These are phyloP conservation scores for Hamigera avellanea DNA, from an alignment of 495 filamentous ascomycete species.

Conservation along the genomic window DNA sequence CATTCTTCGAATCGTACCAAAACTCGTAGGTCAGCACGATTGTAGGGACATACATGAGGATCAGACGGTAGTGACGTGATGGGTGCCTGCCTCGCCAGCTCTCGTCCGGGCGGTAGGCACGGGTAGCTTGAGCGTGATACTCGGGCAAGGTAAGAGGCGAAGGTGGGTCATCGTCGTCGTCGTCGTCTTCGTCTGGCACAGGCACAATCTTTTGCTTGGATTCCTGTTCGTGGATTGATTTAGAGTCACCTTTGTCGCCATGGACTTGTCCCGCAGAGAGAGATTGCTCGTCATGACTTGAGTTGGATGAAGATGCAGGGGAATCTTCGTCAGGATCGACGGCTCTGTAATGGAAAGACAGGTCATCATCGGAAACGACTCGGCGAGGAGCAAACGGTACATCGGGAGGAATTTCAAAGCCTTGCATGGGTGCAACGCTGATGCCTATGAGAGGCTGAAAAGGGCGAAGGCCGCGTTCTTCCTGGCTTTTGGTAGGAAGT, in stretches of 20 bases:
- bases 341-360: conserved; percentile 23
- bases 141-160: conserved; percentile 22
- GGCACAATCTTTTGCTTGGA: too few relatives aligned
- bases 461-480: conserved; percentile 29
- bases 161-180: conserved; percentile 1
- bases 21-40: conserved; percentile 77
- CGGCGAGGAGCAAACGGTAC: conserved; percentile 23
- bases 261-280: too few relatives aligned
- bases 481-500: conserved; percentile 39
- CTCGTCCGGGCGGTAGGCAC: conserved; percentile 25
- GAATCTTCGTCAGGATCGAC: conserved; percentile 9
- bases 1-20: conserved; percentile 36
- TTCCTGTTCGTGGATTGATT: too few relatives aligned
- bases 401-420: conserved; percentile 33
- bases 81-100: conserved; percentile 28
- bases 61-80: conserved; percentile 49
- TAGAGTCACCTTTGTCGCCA: neutral
- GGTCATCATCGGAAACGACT: conserved; percentile 11
- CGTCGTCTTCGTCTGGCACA: neutral
- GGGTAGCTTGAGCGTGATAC: conserved; percentile 27
- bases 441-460: conserved; percentile 40
- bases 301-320: neutral
- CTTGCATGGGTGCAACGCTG: conserved; percentile 51
- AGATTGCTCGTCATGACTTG: too few relatives aligned
- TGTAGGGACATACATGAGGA: conserved; percentile 68